Conservation (phyloP, 495 filamentous ascomycete genomes). For the Pseudotulostoma volvatum region DNA sequence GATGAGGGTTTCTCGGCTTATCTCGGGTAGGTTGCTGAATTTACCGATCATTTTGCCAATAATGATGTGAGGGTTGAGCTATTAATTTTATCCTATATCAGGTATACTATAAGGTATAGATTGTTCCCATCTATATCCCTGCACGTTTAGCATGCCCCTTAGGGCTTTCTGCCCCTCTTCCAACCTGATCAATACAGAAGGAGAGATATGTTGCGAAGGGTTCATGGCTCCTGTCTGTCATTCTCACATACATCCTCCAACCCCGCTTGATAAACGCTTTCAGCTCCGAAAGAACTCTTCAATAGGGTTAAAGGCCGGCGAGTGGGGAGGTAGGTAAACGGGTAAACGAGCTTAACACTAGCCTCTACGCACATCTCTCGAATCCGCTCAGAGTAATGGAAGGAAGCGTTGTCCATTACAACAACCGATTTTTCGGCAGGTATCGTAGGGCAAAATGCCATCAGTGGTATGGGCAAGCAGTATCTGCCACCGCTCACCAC, state of each 20-base stretch:
- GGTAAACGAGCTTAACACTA: constrained; percentile 18
- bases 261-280: constrained; percentile 6
- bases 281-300: constrained; percentile 6
- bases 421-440: constrained; percentile 23
- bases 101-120: no score
- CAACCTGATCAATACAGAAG: background rate
- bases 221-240: background rate
- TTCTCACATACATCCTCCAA: constrained; percentile 1
- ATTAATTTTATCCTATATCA: no score
- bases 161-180: background rate
- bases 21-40: no score
- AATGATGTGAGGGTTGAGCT: no score
- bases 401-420: constrained; percentile 27
- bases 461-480: constrained; percentile 21
- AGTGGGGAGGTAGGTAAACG: constrained; percentile 15
- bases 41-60: no score
- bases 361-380: constrained; percentile 16
- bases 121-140: no score
- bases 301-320: constrained; percentile 8
- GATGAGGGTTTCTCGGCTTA: no score
- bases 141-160: background rate
- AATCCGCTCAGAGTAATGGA: constrained; percentile 16
- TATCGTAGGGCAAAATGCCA: constrained; percentile 14
- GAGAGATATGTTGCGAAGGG: no score
- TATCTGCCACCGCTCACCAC: constrained; percentile 19